Evolutionary conservation across 2,329 filamentous ascomycete species (phyloP), one percentile per base, ranked within the genome.

Genomic region (Pestalotiopsis fici): DNA sequence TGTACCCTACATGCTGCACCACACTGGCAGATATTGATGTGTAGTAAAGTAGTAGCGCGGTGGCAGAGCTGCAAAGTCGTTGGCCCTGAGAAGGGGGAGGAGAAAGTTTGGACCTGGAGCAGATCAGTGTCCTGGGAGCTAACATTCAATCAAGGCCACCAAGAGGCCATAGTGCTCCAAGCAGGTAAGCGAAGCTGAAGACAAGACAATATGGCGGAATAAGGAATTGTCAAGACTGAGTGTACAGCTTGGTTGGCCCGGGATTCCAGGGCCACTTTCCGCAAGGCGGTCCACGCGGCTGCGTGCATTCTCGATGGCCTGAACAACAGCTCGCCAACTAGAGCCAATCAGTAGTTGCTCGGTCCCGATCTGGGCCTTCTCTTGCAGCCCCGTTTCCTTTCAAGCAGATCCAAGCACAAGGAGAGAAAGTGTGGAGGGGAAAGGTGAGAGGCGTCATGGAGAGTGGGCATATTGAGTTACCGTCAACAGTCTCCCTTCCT

Each of bases 281-380:
- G 63, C 64, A 71, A 39, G 50, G 13, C 75, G 75, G 74, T 28
- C 64, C 72, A 43, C 54, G 13, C 75, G 75, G 75, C 25, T 75
- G 65, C 72, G 67, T 75, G 75, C 76, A 77, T 75, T n/a, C 31
- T 35, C 68, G 69, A 66, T 69, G 71, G 69, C 71, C 71, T 68
- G 66, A 69, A 68, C 67, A 69, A 70, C 68, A 71, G 72, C 54
- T 77, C 74, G 76, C 75, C 74, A 76, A 75, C 67, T 67, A 70
- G 69, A 70, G 69, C 76, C 75, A 74, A 77, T 76, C 74, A 71
- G 71, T 65, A 67, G 67, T 61, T 37, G 15, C 50, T 37, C 25
- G 39, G 35, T 27, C 31, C 56, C 37, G 25, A 25, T 43, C 35
- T 28, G 55, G 56, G 56, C 25, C 31, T 25, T 23, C 23, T 59